Conservation (phyloP, 768 basidiomycete genomes). For the Pulveroboletus ravenelii region DNA sequence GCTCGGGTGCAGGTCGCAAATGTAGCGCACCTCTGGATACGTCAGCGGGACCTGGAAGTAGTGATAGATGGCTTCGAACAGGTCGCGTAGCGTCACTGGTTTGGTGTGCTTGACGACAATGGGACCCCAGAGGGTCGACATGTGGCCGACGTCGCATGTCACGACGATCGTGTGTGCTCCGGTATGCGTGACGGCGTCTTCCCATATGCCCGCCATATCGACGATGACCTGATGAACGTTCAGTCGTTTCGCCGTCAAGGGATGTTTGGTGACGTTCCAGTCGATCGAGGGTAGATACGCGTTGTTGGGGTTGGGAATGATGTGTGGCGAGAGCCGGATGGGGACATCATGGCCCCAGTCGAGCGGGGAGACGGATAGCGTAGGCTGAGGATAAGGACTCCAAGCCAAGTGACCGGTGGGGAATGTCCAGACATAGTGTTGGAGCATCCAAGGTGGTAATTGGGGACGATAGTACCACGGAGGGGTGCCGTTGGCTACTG, state of each 20-base stretch:
- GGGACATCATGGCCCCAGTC: constrained; percentile 19
- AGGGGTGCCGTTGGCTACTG: not conserved
- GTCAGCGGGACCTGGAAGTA: constrained; percentile 46
- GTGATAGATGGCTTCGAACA: constrained; percentile 45
- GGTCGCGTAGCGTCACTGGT: constrained; percentile 38
- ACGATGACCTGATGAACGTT: constrained; percentile 26
- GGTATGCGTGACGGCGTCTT: constrained; percentile 21
- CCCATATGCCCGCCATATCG: constrained; percentile 15
- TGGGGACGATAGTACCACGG: not conserved
- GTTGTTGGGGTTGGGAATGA: constrained; percentile 32
- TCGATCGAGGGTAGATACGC: constrained; percentile 25
- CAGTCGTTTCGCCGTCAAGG: constrained; percentile 28
- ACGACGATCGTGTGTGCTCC: constrained; percentile 20
- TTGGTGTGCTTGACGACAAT: constrained; percentile 37
- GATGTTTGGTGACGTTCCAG: constrained; percentile 36
- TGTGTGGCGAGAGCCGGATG: constrained; percentile 22
- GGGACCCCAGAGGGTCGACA: constrained; percentile 43
- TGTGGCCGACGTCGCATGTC: constrained; percentile 18
- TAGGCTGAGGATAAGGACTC: constrained; percentile 22
- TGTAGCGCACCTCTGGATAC: constrained; percentile 21
- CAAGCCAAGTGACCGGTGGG: constrained; percentile 25
- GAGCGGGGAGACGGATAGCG: constrained; percentile 11
- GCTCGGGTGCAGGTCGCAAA: constrained; percentile 15
- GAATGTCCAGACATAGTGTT: constrained; percentile 23
- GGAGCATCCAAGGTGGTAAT: constrained; percentile 16